Evolutionary conservation across 2,329 filamentous ascomycete species (phyloP).

Genomic region (Colletotrichum sp.): DNA sequence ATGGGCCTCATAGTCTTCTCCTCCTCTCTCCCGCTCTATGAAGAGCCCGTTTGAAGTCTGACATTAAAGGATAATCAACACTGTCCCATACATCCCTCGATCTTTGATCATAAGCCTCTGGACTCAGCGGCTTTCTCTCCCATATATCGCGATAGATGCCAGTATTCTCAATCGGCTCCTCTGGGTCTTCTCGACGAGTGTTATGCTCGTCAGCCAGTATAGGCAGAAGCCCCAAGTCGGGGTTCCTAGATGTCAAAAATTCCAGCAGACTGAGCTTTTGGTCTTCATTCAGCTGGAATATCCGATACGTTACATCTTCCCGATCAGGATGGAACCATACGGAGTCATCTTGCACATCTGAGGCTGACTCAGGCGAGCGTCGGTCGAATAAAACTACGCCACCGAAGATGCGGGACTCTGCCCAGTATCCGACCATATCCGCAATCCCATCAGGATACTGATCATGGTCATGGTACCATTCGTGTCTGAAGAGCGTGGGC

Average conservation of each 20-base stretch:
- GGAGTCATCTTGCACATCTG: not conserved
- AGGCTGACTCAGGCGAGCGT: not conserved
- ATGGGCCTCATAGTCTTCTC: not conserved
- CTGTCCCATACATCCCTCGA: not conserved
- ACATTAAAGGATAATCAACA: not conserved
- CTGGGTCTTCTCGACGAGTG: not conserved
- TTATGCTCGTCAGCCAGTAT: not conserved
- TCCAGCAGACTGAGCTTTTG: not conserved
- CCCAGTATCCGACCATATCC: not conserved
- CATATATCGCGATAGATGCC: not conserved
- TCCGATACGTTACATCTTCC: not conserved
- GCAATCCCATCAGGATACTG: not conserved
- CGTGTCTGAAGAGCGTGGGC: not conserved
- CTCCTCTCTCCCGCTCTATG: not conserved
- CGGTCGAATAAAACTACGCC: not conserved
- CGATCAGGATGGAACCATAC: not conserved
- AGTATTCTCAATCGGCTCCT: not conserved
- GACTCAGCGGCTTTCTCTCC: not conserved
- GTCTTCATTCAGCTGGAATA: not conserved
- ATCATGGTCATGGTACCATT: not conserved
- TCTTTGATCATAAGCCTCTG: not conserved
- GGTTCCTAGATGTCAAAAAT: not conserved
- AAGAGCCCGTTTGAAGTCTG: not conserved
- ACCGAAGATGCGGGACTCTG: not conserved
- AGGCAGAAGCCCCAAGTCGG: not conserved